These are phyloP conservation scores for Neofusicoccum kwambonambiense DNA, from an alignment of 2,329 filamentous ascomycete species.

Conservation along the genomic window DNA sequence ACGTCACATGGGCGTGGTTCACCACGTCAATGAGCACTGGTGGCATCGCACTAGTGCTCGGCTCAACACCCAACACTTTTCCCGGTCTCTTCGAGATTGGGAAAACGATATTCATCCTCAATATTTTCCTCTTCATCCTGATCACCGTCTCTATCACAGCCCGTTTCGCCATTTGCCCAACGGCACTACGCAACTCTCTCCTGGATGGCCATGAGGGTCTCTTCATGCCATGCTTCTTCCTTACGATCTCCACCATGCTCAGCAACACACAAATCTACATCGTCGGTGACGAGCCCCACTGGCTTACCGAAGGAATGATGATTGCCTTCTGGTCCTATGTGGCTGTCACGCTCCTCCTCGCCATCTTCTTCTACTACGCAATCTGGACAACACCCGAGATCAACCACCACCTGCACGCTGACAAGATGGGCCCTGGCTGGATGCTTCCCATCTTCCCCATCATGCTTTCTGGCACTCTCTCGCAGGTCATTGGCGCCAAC, in stretches of 20 bases:
- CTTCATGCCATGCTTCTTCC: conserved; percentile 47
- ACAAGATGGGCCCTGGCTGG: conserved; percentile 73
- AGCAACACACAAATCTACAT: conserved; percentile 41
- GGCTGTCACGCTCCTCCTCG: conserved; percentile 40
- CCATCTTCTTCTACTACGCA: conserved; percentile 57
- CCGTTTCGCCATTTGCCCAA: conserved; percentile 47
- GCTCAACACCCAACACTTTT: conserved; percentile 47
- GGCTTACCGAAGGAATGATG: conserved; percentile 41
- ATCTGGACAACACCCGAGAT: conserved; percentile 53
- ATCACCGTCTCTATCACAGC: conserved; percentile 33
- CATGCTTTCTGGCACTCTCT: conserved; percentile 71
- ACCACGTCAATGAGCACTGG: conserved; percentile 50
- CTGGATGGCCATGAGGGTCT: conserved; percentile 53
- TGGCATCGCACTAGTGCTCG: conserved; percentile 45
- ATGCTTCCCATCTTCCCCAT: conserved; percentile 72
- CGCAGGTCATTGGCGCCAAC: conserved; percentile 61
- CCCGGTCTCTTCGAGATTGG: conserved; percentile 52
- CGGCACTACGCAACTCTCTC: conserved; percentile 46
- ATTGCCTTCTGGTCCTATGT: conserved; percentile 47
- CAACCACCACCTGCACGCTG: conserved; percentile 50
- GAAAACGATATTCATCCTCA: conserved; percentile 51
- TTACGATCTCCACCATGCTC: conserved; percentile 43
- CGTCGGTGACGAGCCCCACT: conserved; percentile 40
- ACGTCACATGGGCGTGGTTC: conserved; percentile 52
- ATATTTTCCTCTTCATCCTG: conserved; percentile 47